Base-by-base conservation (phyloP, 179 eudicot genomes). In the Corrigiola litoralis region DNA sequence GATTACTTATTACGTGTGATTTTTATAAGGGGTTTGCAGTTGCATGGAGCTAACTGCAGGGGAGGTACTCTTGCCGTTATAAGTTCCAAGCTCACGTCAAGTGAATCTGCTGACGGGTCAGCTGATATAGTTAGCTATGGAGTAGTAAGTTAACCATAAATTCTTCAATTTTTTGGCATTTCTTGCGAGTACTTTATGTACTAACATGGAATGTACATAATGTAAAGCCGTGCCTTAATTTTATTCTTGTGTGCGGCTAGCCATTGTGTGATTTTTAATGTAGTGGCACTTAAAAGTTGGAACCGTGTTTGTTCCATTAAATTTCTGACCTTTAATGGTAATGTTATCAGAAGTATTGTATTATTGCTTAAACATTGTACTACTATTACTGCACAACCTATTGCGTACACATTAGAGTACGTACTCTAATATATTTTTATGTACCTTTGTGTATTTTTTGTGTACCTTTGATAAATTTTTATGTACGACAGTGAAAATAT, bases 281-380 rank as follows among this genome's bases (percentile, higher is more conserved):
- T 31, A 47, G 63, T 57, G 36, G 6, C 7, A 34, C 38, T 65
- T 65, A n/a, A n/a, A n/a, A n/a, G n/a, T n/a, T 23, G 29, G 56
- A 13, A 48, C 58, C 58, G 58, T 59, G 65, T 48, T 57, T 48
- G 58, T 59, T 46, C 55, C 63, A 63, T 70, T 34, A 56, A 36
- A 12, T 25, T 56, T 17, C 13, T 18, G 65, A 41, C 27, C 50
- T 42, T 60, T 42, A 16, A 14, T 51, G 44, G 67, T 54, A 59
- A 50, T 69, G 40, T 46, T 48, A 68, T 48, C 14, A 58, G 9
- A 68, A 32, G 16, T 28, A 58, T 31, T n/a, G n/a, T 13, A 37
- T 52, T 47, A 14, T 56, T 9, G n/a, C n/a, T 44, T 17, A 46
- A 17, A 5, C 49, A 33, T 24, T 40, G 7, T 17, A 17, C 20